A percentile compares a stretch with the other conserved stretches of the same genome.
These are phyloP conservation scores for Pichia sp. DNA, from an alignment of 1,139 yeast genomes.

Conservation along the genomic window DNA sequence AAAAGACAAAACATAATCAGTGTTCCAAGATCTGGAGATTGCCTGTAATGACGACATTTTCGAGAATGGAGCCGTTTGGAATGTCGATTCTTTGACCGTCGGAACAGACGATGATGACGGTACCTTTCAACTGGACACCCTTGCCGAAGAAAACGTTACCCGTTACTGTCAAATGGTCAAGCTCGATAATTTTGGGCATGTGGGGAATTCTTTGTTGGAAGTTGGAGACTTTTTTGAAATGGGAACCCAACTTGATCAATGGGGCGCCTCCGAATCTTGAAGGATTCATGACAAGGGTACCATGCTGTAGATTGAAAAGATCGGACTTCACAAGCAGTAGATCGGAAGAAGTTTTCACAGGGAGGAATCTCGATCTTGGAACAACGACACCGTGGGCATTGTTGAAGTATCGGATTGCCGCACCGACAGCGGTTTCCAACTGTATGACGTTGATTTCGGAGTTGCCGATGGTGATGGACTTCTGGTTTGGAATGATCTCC, in stretches of 20 bases:
- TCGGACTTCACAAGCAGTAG: slow-evolving; percentile 94
- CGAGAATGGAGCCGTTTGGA: slow-evolving; percentile 92
- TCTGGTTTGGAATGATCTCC: slow-evolving; percentile 94
- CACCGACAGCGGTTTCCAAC: slow-evolving; percentile 98
- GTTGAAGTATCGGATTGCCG: slow-evolving; percentile 93
- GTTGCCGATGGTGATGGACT: slow-evolving; percentile 73
- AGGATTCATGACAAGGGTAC: slow-evolving; percentile 81
- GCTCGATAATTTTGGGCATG: slow-evolving; percentile 93
- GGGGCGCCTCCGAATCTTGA: slow-evolving; percentile 92
- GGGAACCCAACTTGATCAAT: slow-evolving; percentile 91
- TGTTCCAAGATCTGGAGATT: slow-evolving; percentile 94
- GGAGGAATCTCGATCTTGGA: slow-evolving; percentile 95
- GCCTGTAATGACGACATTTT: slow-evolving; percentile 96
- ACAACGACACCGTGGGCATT: slow-evolving; percentile 98
- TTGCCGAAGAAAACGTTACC: slow-evolving; percentile 94
- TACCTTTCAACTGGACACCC: slow-evolving; percentile 88
- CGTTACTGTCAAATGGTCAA: slow-evolving; percentile 94
- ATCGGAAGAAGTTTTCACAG: slow-evolving; percentile 96
- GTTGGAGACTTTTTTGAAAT: slow-evolving; percentile 90
- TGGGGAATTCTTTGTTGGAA: slow-evolving; percentile 89
- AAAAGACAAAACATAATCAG: slow-evolving; percentile 33
- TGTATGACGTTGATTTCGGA: slow-evolving; percentile 83
- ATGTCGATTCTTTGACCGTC: slow-evolving; percentile 96
- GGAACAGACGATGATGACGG: slow-evolving; percentile 94
- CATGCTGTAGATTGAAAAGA: slow-evolving; percentile 85